A percentile compares a stretch with the other conserved stretches of the same genome.
phyloP scores from a whole-genome alignment of 306 rosid species.

The Cicer yamashitae region DNA sequence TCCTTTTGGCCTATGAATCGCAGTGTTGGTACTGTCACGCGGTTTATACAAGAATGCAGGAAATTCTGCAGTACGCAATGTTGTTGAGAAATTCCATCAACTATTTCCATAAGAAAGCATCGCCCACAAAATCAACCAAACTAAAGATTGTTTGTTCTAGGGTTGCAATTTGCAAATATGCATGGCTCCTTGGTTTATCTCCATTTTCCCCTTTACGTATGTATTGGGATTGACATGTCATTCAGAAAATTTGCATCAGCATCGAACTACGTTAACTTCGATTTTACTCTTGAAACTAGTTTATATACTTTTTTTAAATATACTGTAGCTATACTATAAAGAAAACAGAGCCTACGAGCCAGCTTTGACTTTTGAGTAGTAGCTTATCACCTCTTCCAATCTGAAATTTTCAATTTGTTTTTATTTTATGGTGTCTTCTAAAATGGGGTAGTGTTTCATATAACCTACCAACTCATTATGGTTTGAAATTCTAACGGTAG shows the following conservation, averaged over 20 bases:
- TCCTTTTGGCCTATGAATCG: background rate
- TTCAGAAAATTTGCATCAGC: constrained; percentile 27
- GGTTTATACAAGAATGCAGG: background rate
- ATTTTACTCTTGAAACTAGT: constrained; percentile 13
- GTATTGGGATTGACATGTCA: constrained; percentile 28
- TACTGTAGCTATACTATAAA: background rate
- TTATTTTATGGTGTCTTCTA: background rate
- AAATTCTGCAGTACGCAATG: background rate
- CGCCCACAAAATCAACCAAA: background rate
- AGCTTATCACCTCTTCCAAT: constrained; percentile 10
- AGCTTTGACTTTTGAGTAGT: constrained; percentile 47
- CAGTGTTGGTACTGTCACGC: background rate
- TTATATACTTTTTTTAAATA: background rate
- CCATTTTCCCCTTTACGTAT: constrained; percentile 2
- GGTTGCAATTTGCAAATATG: background rate
- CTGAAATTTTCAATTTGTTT: constrained; percentile 17
- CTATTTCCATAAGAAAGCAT: constrained; percentile 1
- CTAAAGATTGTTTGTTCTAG: background rate
- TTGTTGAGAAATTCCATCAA: background rate
- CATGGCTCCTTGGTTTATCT: background rate
- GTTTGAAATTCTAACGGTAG: no score
- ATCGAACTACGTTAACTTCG: constrained; percentile 1
- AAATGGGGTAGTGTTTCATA: no score
- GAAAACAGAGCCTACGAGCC: background rate
- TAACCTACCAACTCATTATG: no score